Evolutionary conservation across 306 rosid genomes (phyloP), one percentile per base, ranked within the genome.

Genomic region (Acacia confusa): DNA sequence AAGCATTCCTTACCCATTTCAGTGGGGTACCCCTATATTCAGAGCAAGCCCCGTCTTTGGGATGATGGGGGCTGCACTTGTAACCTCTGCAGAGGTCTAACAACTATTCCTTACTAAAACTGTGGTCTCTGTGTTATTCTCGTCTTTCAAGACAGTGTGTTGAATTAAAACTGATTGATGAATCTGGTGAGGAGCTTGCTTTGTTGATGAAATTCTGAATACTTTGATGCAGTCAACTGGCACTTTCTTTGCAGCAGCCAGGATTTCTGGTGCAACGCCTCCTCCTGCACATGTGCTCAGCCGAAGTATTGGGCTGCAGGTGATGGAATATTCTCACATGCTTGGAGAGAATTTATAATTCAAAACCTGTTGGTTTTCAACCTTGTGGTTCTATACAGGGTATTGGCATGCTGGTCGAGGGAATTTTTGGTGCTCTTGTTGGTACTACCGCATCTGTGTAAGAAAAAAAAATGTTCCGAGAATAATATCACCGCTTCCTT

Each of bases 191-290:
- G 38, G 45, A 74, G 57, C 3, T 32, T 61, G 30, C 27, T 20
- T 40, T 61, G 43, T 17, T 57, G 76, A 72, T 72, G 76, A 70
- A 86, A 83, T 19, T 83, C 61, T 47, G 30, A 40, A 27, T 55
- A 9, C 36, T 83, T 81, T 65, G 38, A 45, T 83, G 90, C 97
- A 96, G 99, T 86, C 99, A 65, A 96, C 98, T 64, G 99, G 94
- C 71, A 75, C 95, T 41, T 88, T 82, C 80, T 91, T 85, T 38
- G 99, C 98, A 9, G 98, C 99, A 3, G 92, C 99, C 2, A 89
- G 99, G 84, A 97, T 96, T 80, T 90, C 98, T n/a, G 99, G 99
- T 57, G 98, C 99, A 25, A 96, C 99, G 3, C 90, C 98, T 7
- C 99, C 99, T 30, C 99, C 99, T 32, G 86, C 92, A 66, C 90